Conservation (phyloP, 305 asterid species). For the Fraxinus velutina region DNA sequence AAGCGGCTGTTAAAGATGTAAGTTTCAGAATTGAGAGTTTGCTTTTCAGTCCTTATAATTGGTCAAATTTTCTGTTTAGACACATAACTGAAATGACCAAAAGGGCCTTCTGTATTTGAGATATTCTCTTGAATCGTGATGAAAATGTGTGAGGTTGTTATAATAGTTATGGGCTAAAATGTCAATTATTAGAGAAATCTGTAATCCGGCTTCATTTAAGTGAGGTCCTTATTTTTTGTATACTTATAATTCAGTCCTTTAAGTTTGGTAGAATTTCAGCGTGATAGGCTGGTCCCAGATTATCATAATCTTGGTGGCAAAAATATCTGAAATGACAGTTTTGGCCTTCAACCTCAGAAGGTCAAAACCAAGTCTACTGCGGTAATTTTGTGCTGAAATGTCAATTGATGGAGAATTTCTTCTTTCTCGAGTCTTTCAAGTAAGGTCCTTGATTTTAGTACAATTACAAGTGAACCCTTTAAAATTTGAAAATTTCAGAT, state of each 20-base stretch:
- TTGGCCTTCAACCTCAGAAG: constrained; percentile 14
- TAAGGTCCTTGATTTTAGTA: constrained; percentile 19
- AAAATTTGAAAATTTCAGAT: not conserved
- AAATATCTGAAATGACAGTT: constrained; percentile 12
- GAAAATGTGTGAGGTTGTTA: not conserved
- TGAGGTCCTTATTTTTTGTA: constrained; percentile 20
- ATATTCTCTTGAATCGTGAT: not conserved
- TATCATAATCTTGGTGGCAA: not conserved
- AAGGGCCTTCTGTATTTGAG: not conserved
- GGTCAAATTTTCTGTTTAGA: constrained; percentile 22
- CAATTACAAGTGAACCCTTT: constrained; percentile 24
- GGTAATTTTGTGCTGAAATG: constrained; percentile 6
- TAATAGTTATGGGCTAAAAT: not conserved
- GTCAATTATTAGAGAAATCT: constrained; percentile 12
- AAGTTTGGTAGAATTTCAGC: not conserved
- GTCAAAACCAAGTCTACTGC: not conserved
- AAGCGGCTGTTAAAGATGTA: constrained; percentile 37
- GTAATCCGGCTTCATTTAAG: constrained; percentile 16
- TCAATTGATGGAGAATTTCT: constrained; percentile 15
- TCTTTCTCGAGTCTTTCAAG: constrained; percentile 20
- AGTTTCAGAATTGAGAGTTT: constrained; percentile 25
- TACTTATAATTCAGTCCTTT: constrained; percentile 22
- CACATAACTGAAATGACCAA: constrained; percentile 3
- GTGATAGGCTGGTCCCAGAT: not conserved
- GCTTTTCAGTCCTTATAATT: constrained; percentile 19